A percentile compares a stretch with the other conserved stretches of the same genome.
Evolutionary conservation across 495 filamentous ascomycete species (phyloP).

Genomic region (Daldinia vernicosa): DNA sequence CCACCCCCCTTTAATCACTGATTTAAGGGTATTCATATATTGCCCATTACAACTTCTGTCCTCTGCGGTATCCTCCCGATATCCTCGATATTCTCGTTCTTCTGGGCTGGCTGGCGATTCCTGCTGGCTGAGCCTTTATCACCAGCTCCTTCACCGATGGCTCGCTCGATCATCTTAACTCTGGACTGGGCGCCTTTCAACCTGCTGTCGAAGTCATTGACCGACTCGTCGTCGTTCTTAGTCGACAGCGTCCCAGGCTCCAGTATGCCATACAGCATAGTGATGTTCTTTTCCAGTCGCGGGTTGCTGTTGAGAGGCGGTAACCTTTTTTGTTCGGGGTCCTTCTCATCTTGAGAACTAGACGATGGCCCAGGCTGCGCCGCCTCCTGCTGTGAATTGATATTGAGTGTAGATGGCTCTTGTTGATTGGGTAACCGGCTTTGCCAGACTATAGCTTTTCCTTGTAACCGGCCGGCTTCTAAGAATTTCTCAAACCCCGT

Average conservation of each 20-base stretch:
- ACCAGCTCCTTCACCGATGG: slow-evolving; percentile 65
- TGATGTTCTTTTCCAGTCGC: slow-evolving; percentile 77
- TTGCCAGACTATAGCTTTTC: slow-evolving; percentile 84
- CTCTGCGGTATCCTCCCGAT: slow-evolving; percentile 32
- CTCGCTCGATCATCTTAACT: slow-evolving; percentile 79
- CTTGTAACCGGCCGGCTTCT: slow-evolving; percentile 80
- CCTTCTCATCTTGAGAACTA: slow-evolving; percentile 13
- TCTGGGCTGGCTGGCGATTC: slow-evolving; percentile 13
- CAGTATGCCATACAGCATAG: slow-evolving; percentile 74
- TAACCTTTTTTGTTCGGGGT: slow-evolving; percentile 39
- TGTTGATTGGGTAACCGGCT: slow-evolving; percentile 47
- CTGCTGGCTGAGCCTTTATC: slow-evolving; percentile 10
- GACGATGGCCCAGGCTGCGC: slow-evolving; percentile 2
- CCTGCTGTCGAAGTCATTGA: slow-evolving; percentile 86
- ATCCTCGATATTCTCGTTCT: slow-evolving; percentile 49
- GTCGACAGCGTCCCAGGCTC: slow-evolving; percentile 81
- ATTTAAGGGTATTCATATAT: background rate
- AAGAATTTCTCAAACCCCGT: slow-evolving; percentile 93
- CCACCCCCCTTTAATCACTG: background rate
- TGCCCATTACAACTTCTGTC: slow-evolving; percentile 6
- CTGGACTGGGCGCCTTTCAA: slow-evolving; percentile 82
- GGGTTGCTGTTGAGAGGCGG: slow-evolving; percentile 64
- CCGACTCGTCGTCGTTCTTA: slow-evolving; percentile 82
- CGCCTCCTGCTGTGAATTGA: slow-evolving; percentile 8
- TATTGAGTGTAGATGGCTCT: slow-evolving; percentile 23